Conservation (phyloP, 805 yeast species). For the Jamesozyma jinghongensis region DNA sequence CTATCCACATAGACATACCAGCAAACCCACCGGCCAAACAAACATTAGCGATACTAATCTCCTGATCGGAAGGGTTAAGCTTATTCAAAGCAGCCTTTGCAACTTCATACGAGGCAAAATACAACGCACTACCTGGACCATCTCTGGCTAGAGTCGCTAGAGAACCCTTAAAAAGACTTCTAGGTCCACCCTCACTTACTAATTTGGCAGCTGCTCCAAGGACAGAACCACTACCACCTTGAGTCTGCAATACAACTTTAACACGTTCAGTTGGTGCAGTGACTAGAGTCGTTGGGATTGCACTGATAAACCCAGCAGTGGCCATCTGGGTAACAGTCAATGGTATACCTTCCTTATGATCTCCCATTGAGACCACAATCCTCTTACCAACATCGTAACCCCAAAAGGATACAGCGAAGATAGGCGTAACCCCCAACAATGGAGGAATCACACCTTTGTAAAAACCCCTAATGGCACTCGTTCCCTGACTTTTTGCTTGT, state of each 20-base stretch:
- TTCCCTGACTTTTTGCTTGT: slow-evolving; percentile 16
- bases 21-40: slow-evolving; percentile 91
- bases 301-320: slow-evolving; percentile 89
- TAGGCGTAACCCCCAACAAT: slow-evolving; percentile 92
- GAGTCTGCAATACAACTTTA: slow-evolving; percentile 82
- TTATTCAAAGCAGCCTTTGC: slow-evolving; percentile 55
- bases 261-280: slow-evolving; percentile 98
- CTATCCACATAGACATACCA: slow-evolving; percentile 95
- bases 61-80: too few relatives aligned
- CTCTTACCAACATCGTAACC: slow-evolving; percentile 92
- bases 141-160: slow-evolving; percentile 90
- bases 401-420: slow-evolving; percentile 98
- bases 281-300: slow-evolving; percentile 87
- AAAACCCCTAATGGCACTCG: slow-evolving; percentile 44
- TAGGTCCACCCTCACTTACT: slow-evolving; percentile 70
- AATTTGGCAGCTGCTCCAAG: slow-evolving; percentile 49
- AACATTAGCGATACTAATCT: slow-evolving; percentile 62
- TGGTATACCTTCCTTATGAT: too few relatives aligned
- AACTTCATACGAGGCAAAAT: slow-evolving; percentile 89
- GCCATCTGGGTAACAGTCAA: slow-evolving; percentile 66
- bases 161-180: slow-evolving; percentile 84
- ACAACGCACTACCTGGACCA: slow-evolving; percentile 94
- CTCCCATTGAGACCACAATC: slow-evolving; percentile 43
- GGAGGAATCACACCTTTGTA: slow-evolving; percentile 95
- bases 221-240: slow-evolving; percentile 31